These are phyloP conservation scores for Eucalyptus dawsonii DNA, from an alignment of 345 rosid genomes.

Conservation along the genomic window DNA sequence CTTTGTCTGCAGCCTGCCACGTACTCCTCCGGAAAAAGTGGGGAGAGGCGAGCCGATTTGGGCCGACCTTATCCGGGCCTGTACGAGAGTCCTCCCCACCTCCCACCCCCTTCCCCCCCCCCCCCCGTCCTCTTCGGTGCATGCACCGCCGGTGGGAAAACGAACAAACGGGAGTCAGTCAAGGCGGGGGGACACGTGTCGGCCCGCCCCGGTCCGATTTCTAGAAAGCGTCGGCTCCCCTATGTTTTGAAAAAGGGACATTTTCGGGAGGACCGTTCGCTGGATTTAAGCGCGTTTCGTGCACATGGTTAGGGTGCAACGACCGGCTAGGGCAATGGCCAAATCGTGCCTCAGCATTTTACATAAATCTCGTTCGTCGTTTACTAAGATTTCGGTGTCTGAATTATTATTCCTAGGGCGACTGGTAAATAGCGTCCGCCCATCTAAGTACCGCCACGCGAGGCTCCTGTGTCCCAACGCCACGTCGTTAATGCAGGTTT, in stretches of 20 bases:
- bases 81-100: background rate
- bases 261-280: background rate
- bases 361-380: background rate
- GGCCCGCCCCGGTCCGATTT: background rate
- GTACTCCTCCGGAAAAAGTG: background rate
- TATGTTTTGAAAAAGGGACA: background rate
- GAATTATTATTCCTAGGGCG: no score
- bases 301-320: background rate
- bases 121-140: background rate
- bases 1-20: constrained; percentile 3
- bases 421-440: background rate
- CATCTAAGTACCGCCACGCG: background rate
- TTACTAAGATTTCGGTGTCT: background rate
- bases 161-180: background rate
- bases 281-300: background rate
- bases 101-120: background rate
- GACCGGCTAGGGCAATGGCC: background rate
- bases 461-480: background rate
- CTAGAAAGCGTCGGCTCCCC: background rate
- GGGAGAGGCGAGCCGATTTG: background rate
- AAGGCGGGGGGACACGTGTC: background rate
- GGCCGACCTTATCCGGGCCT: background rate
- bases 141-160: background rate
- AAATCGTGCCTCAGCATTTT: background rate
- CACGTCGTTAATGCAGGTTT: background rate